Conservation (phyloP, 352 stramenopile genomes). For the Phytophthora citrophthora region DNA sequence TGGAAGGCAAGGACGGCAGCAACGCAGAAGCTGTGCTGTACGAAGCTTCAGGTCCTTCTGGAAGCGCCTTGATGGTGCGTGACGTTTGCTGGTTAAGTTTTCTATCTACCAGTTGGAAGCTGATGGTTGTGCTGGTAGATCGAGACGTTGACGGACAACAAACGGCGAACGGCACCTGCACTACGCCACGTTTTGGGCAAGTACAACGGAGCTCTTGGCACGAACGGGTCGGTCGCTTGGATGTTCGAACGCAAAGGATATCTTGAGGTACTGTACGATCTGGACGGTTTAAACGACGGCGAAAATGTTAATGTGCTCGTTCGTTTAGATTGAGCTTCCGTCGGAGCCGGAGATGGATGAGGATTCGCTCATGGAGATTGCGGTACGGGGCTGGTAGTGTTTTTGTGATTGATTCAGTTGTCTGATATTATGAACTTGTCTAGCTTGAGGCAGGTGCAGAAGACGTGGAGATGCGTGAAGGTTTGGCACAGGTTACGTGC, state of each 20-base stretch:
- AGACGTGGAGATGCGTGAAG: conserved; percentile 69
- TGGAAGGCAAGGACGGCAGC: conserved; percentile 78
- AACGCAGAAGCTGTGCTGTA: conserved; percentile 84
- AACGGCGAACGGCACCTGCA: conserved; percentile 79
- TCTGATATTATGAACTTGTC: conserved; percentile 5
- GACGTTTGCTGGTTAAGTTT: background rate
- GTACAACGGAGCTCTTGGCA: conserved; percentile 65
- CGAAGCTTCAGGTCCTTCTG: conserved; percentile 71
- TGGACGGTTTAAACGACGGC: background rate
- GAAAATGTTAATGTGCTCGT: background rate
- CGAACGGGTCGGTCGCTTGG: conserved; percentile 83
- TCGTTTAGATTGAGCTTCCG: conserved; percentile 53
- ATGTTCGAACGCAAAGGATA: conserved; percentile 90
- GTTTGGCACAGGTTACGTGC: conserved; percentile 74
- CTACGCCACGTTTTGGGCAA: conserved; percentile 82
- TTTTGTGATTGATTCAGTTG: background rate
- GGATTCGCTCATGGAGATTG: conserved; percentile 77
- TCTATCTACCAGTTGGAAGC: background rate
- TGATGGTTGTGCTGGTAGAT: conserved; percentile 47
- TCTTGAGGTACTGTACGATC: conserved; percentile 54
- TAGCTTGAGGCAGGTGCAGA: conserved; percentile 78
- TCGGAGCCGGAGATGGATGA: conserved; percentile 53
- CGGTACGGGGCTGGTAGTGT: conserved; percentile 34
- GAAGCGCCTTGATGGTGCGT: conserved; percentile 74
- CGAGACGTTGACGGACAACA: conserved; percentile 87